phyloP scores from a whole-genome alignment of 176 grass and related monocot genomes.

The maize (Zea mays) region Zm-B73-REFERENCE-NAM-5.0 NC_050098.1:202473501-202474000 shows the following conservation, averaged over 20 bases:
- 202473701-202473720: constrained; percentile 61
- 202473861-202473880: constrained; percentile 96
- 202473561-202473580: not conserved
- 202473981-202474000: not conserved
- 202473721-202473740: constrained; percentile 83
- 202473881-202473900: constrained; percentile 91
- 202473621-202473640: too few relatives aligned
- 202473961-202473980: not conserved
- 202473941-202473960: constrained; percentile 54
- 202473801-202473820: constrained; percentile 76
- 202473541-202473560: not conserved
- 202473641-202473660: constrained; percentile 24
- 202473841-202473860: constrained; percentile 79
- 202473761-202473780: constrained; percentile 64
- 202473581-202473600: constrained; percentile 3
- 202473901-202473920: constrained; percentile 93
- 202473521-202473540: not conserved
- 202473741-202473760: constrained; percentile 88
- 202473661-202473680: constrained; percentile 93
- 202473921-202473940: constrained; percentile 91
- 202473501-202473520: not conserved
- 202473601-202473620: not conserved
- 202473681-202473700: constrained; percentile 59
- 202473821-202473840: constrained; percentile 60
- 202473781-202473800: constrained; percentile 62